Conservation (phyloP, 192 early-diverging fungal genomes). For the Coemansia sp. region DNA sequence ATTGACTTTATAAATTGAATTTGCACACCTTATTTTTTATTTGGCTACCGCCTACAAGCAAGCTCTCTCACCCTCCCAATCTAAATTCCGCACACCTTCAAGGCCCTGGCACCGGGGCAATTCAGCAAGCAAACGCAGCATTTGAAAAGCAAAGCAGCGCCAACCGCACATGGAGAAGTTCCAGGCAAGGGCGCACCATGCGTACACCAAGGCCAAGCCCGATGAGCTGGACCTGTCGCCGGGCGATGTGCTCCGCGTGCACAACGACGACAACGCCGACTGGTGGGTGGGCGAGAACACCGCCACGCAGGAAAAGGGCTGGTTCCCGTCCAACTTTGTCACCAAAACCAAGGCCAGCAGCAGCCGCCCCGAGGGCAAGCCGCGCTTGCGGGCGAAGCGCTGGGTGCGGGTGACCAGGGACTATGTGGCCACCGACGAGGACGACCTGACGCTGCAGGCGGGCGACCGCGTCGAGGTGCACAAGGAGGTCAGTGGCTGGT, state of each 20-base stretch:
- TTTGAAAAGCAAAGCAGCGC: no score
- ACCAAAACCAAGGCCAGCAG: constrained; percentile 9
- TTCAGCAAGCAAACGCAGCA: background rate
- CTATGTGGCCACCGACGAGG: constrained; percentile 59
- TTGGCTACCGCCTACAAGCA: no score
- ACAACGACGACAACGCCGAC: constrained; percentile 28
- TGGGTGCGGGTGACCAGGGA: constrained; percentile 22
- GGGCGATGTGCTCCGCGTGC: constrained; percentile 31
- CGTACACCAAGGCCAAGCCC: constrained; percentile 37
- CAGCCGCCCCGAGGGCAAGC: constrained; percentile 8
- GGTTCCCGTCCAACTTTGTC: constrained; percentile 52
- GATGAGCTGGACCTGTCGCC: constrained; percentile 42
- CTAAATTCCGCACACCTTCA: background rate
- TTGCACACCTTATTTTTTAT: no score
- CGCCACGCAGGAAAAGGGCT: constrained; percentile 29
- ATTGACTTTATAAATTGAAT: background rate
- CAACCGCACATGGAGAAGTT: no score
- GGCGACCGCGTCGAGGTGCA: constrained; percentile 59
- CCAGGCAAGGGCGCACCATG: constrained; percentile 29
- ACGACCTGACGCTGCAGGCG: constrained; percentile 58
- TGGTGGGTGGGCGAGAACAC: constrained; percentile 46
- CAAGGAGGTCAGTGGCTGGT: constrained; percentile 62
- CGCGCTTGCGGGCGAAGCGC: constrained; percentile 26
- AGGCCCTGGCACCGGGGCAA: no score
- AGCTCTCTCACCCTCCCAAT: background rate